These are phyloP conservation scores for Rubus parviflorus DNA, from an alignment of 306 rosid species.

Conservation along the genomic window DNA sequence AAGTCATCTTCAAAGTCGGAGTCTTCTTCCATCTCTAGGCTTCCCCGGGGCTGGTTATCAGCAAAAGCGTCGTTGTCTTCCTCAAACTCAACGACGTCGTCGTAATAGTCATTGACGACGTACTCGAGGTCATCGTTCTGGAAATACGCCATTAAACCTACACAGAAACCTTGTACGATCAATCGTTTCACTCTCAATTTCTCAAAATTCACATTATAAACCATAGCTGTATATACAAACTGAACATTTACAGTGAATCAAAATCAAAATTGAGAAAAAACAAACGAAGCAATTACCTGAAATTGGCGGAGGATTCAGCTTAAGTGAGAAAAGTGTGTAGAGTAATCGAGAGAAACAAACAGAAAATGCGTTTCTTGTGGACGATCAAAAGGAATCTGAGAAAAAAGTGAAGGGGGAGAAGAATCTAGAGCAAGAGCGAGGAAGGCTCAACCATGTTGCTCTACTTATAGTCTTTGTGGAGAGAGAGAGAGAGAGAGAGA, in stretches of 20 bases:
- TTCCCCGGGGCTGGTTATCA: conserved; percentile 24
- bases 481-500: too few relatives aligned
- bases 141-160: conserved; percentile 59
- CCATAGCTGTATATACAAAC: not conserved
- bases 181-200: not conserved
- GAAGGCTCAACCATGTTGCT: not conserved
- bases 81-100: conserved; percentile 49
- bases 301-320: not conserved
- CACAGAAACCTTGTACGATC: not conserved
- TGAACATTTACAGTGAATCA: not conserved
- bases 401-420: not conserved
- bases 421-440: not conserved
- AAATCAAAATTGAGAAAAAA: not conserved
- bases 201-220: not conserved
- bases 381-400: not conserved
- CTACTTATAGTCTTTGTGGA: conserved; percentile 27
- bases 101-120: conserved; percentile 42
- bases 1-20: conserved; percentile 72
- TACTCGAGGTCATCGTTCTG: conserved; percentile 69
- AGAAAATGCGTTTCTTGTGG: not conserved
- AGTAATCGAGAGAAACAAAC: conserved; percentile 18
- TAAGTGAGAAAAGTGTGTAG: not conserved
- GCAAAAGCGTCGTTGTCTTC: conserved; percentile 34
- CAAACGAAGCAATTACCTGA: not conserved
- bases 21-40: conserved; percentile 11